phyloP scores from a whole-genome alignment of 139 green algal species.

The Chlamydomonas applanata region DNA sequence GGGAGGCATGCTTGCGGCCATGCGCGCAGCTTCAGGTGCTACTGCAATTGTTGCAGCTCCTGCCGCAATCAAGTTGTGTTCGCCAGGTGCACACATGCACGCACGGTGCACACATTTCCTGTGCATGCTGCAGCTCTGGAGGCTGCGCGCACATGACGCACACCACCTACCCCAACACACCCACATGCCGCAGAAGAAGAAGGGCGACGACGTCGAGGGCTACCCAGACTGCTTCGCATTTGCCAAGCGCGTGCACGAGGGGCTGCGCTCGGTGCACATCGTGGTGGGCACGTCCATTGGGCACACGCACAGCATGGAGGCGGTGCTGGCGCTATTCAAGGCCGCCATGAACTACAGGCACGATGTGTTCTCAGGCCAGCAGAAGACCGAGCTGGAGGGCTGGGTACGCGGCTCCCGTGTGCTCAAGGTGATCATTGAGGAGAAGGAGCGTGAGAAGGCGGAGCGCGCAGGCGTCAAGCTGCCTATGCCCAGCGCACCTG shows the following conservation, averaged over 20 bases:
- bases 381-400: conserved; percentile 30
- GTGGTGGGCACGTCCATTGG: conserved; percentile 37
- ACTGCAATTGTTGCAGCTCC: too few relatives aligned
- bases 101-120: too few relatives aligned
- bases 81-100: too few relatives aligned
- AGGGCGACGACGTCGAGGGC: conserved; percentile 44
- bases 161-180: too few relatives aligned
- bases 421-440: conserved; percentile 39
- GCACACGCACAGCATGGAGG: conserved; percentile 33
- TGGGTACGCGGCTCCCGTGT: conserved; percentile 19
- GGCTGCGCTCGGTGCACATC: conserved; percentile 39
- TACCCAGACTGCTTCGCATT: conserved; percentile 43
- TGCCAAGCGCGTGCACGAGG: conserved; percentile 36
- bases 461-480: not conserved
- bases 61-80: too few relatives aligned
- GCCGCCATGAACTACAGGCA: conserved; percentile 53
- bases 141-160: too few relatives aligned
- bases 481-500: too few relatives aligned
- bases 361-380: not conserved
- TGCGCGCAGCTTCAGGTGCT: too few relatives aligned
- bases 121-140: too few relatives aligned
- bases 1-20: not conserved
- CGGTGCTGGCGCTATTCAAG: conserved; percentile 34
- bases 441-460: conserved; percentile 23
- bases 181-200: conserved; percentile 26